Percentiles rank a stretch among this genome's conserved stretches.
Evolutionary conservation across 2,329 filamentous ascomycete genomes (phyloP).

Genomic region (Neobulgaria alba): DNA sequence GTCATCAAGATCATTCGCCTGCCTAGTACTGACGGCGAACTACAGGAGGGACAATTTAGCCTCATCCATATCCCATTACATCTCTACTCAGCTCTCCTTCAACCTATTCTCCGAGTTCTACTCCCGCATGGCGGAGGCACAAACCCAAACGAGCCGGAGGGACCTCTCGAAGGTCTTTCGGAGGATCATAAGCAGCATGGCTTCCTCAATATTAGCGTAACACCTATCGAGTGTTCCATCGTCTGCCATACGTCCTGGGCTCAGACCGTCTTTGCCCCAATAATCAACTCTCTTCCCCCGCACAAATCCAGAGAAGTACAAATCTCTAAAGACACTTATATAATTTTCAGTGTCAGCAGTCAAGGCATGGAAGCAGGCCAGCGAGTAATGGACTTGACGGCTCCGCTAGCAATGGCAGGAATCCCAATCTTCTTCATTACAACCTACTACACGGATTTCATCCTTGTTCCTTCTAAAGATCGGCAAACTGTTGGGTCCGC

Average conservation of each 20-base stretch:
- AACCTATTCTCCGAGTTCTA: conserved; percentile 78
- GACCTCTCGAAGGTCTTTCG: conserved; percentile 38
- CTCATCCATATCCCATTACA: conserved; percentile 84
- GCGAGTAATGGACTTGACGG: conserved; percentile 84
- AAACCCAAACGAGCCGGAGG: conserved; percentile 27
- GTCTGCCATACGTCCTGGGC: conserved; percentile 76
- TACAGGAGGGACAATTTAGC: conserved; percentile 81
- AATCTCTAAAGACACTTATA: conserved; percentile 75
- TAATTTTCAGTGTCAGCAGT: conserved; percentile 82
- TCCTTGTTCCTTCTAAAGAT: conserved; percentile 74
- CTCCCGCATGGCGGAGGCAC: conserved; percentile 49
- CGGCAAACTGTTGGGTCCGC: conserved; percentile 67
- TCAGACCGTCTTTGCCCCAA: conserved; percentile 64
- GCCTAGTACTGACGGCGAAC: conserved; percentile 17
- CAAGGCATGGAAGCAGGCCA: conserved; percentile 87
- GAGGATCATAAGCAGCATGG: conserved; percentile 54
- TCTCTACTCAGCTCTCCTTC: conserved; percentile 69
- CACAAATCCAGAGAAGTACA: conserved; percentile 48
- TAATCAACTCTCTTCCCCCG: conserved; percentile 54
- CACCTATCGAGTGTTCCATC: conserved; percentile 84
- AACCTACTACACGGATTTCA: conserved; percentile 96
- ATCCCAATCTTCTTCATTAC: conserved; percentile 99
- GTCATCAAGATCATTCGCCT: conserved; percentile 12
- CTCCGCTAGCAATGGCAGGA: conserved; percentile 79
- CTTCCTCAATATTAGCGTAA: conserved; percentile 91